Percentiles rank a stretch among this genome's conserved stretches.
Conservation (phyloP, 441 rosid species). For the Euphorbia celastroides region DNA sequence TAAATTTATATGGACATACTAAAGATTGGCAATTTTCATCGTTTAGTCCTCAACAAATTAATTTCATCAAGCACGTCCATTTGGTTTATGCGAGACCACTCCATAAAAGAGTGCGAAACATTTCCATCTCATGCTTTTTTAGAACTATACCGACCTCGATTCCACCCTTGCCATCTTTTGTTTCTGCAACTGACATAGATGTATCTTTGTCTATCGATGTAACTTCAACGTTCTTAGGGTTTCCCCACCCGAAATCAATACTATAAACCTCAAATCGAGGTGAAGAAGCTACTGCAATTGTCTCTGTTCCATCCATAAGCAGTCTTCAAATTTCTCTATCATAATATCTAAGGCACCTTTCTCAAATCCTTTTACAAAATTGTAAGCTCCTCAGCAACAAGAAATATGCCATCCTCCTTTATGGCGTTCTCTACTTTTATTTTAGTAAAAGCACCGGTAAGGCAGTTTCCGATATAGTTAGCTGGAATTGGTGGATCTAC, state of each 20-base stretch:
- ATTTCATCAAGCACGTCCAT: background rate
- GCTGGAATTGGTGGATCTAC: conserved; percentile 10
- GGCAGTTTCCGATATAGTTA: conserved; percentile 17
- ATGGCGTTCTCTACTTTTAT: background rate
- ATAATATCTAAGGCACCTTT: background rate
- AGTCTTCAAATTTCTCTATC: background rate
- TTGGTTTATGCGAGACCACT: background rate
- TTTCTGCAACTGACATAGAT: background rate
- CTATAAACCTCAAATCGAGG: conserved; percentile 30
- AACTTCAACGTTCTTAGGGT: background rate
- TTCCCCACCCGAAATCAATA: background rate
- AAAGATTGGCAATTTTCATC: too few relatives aligned
- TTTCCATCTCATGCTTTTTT: conserved; percentile 11
- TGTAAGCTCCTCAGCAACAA: background rate
- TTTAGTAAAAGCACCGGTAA: background rate
- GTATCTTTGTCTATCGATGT: background rate
- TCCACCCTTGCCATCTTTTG: background rate
- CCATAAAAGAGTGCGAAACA: conserved; percentile 14
- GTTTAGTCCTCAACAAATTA: too few relatives aligned
- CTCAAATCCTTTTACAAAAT: background rate
- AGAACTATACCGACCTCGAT: conserved; percentile 16
- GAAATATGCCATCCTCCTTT: background rate
- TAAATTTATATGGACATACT: too few relatives aligned
- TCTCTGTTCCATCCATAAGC: background rate
- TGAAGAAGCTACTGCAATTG: conserved; percentile 33